Base-by-base conservation (phyloP, 2,329 filamentous ascomycete genomes). In the Ophiosphaerella narmari region DNA sequence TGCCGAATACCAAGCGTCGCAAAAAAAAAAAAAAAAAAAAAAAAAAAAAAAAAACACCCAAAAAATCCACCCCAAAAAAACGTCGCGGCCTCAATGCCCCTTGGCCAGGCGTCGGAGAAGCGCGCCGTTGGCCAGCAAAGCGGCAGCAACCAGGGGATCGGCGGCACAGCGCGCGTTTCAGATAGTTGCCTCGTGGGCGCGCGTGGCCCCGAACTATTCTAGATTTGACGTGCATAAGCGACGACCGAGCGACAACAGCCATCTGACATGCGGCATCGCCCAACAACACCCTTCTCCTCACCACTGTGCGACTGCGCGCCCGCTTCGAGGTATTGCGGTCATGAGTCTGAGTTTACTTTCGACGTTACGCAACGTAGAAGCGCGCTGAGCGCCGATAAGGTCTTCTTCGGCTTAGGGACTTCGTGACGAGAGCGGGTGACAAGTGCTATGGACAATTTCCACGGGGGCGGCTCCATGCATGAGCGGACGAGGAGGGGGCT, bases 381-480 rank as follows among this genome's bases (percentile, higher is more conserved):
- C 5, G 40, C 48, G 49, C 35, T 45, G 46, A 47, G 48, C 43
- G 48, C 45, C 38, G 24, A 46, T 18, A 37, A n/a, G 9, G 2
- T 35, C 33, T 35, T 35, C 37, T 39, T 36, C 39, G 41, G 34
- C 48, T 46, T 46, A 37, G 49, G 55, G 53, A 29, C 45, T 33
- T 12, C 35, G 47, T 49, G 50, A 52, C 55, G 45, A 44, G 26
- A 31, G 9, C 13, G 12, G 16, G 34, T 36, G 39, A 38, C 36
- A 33, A 14, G 50, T 59, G 43, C 55, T 42, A 61, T 63, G 59
- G 60, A 67, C 29, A 65, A 56, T 47, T 29, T 29, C 26, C 6
- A 29, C 7, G n/a, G 24, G 38, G 24, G 24, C 24, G 16, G n/a
- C n/a, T n/a, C 38, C 3, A 42, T 29, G 16, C 34, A 18, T 36